phyloP scores from a whole-genome alignment of 345 rosid genomes.

The Moricandia moricandioides region DNA sequence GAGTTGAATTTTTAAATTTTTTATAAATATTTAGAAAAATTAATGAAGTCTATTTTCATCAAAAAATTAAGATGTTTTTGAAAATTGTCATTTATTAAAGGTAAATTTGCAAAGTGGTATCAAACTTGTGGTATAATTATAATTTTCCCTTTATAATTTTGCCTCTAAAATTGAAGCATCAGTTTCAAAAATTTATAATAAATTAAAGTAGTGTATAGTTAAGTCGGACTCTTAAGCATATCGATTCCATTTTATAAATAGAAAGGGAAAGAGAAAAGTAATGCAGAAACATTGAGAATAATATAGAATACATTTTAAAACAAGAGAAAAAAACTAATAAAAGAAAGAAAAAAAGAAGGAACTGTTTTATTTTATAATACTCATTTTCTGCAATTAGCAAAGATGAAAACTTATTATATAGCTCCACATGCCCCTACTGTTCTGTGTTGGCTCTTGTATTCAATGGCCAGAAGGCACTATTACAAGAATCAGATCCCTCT shows the following conservation, averaged over 20 bases:
- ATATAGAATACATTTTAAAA: conserved; percentile 1
- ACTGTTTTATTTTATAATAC: neutral
- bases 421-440: conserved; percentile 30
- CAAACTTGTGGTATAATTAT: too few relatives aligned
- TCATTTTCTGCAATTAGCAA: conserved; percentile 24
- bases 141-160: too few relatives aligned
- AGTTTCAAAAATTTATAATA: neutral
- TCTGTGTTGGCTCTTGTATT: conserved; percentile 31
- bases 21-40: too few relatives aligned
- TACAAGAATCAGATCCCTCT: conserved; percentile 27
- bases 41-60: too few relatives aligned
- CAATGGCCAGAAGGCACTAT: conserved; percentile 24
- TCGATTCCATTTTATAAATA: neutral
- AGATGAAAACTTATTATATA: conserved; percentile 5
- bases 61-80: too few relatives aligned
- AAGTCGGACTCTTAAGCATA: neutral
- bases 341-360: conserved; percentile 17
- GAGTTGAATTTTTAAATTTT: too few relatives aligned
- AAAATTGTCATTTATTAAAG: too few relatives aligned
- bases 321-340: conserved; percentile 23
- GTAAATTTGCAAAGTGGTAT: too few relatives aligned
- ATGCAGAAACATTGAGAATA: conserved; percentile 21
- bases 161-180: neutral
- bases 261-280: neutral
- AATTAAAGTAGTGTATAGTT: neutral